Evolutionary conservation across 2,329 filamentous ascomycete species (phyloP).

Genomic region (Westerdykella ornata): DNA sequence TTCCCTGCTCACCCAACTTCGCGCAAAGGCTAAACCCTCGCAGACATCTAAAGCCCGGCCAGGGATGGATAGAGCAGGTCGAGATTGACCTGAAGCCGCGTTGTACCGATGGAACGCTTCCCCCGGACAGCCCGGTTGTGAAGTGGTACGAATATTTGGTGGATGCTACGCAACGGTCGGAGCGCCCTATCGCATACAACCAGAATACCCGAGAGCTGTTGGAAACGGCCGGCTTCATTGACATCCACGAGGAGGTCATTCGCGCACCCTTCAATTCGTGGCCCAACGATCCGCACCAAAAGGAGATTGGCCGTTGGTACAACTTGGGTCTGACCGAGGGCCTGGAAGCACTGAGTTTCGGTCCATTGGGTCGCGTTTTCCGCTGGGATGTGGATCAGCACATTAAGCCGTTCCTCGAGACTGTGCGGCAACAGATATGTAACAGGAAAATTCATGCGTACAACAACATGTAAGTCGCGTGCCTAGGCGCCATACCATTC

Average conservation of each 20-base stretch:
- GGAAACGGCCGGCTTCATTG: constrained; percentile 66
- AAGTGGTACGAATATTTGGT: constrained; percentile 66
- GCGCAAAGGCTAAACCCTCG: not conserved
- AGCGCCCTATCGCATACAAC: constrained; percentile 61
- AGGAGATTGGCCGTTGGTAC: constrained; percentile 73
- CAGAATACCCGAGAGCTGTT: constrained; percentile 56
- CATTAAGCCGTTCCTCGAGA: constrained; percentile 55
- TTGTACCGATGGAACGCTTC: constrained; percentile 60
- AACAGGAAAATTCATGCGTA: constrained; percentile 63
- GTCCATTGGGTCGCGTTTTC: constrained; percentile 61
- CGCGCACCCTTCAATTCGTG: constrained; percentile 69
- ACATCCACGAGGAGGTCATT: constrained; percentile 65
- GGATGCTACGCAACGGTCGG: constrained; percentile 59
- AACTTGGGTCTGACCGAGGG: constrained; percentile 69
- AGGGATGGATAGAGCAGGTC: constrained; percentile 75
- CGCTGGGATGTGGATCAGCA: constrained; percentile 53
- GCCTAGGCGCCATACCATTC: not conserved
- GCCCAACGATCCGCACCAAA: constrained; percentile 57
- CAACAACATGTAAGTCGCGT: constrained; percentile 63
- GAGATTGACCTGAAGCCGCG: constrained; percentile 79
- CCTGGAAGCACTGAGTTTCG: constrained; percentile 65
- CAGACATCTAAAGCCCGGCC: constrained; percentile 69
- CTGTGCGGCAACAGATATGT: constrained; percentile 63
- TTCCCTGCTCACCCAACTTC: not conserved
- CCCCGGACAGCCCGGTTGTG: constrained; percentile 51